Evolutionary conservation across 306 rosid genomes (phyloP), one percentile per base, ranked within the genome.

Genomic region (Dalbergia cochinchinensis): DNA sequence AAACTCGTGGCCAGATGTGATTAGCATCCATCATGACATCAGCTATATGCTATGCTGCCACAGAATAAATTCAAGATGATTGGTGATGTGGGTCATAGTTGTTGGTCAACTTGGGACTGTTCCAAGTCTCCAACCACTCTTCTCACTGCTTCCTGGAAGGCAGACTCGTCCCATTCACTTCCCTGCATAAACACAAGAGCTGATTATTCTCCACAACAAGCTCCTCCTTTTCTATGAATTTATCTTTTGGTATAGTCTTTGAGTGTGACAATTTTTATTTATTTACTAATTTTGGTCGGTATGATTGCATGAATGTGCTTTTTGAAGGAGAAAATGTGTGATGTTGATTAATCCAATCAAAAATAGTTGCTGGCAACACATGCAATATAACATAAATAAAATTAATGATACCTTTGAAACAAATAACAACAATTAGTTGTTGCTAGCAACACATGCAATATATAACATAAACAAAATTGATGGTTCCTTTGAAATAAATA

Each of bases 111-210:
- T 10, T 76, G 65, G 65, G 58, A 83, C 18, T 61, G 84, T 64
- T 71, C 75, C 81, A 88, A 69, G 87, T 92, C 89, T 44, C 80
- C 89, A 86, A 88, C 92, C 2, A 91, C 87, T 69, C 97, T 88
- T 73, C 88, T 88, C 53, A 92, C 91, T 77, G 98, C 97, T 90
- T 94, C 98, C 89, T 53, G 85, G 97, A 94, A 94, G 90, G 89
- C 83, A 61, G 89, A 18, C 75, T 86, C 90, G 94, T 94, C 97
- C 97, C 95, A 92, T 19, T 91, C 98, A 66, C 82, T 80, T 76
- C 76, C 90, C 98, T 94, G 58, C 73, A 66, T 0, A n/a, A 44
- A 59, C 47, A 71, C 44, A 1, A 68, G 3, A 20, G 8, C 19
- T 47, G 0, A 68, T 73, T 82, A 78, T 81, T 61, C 73, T 51